Evolutionary conservation across 1,139 yeast species (phyloP).

Genomic region (Debaryomyces psychrophilus): DNA sequence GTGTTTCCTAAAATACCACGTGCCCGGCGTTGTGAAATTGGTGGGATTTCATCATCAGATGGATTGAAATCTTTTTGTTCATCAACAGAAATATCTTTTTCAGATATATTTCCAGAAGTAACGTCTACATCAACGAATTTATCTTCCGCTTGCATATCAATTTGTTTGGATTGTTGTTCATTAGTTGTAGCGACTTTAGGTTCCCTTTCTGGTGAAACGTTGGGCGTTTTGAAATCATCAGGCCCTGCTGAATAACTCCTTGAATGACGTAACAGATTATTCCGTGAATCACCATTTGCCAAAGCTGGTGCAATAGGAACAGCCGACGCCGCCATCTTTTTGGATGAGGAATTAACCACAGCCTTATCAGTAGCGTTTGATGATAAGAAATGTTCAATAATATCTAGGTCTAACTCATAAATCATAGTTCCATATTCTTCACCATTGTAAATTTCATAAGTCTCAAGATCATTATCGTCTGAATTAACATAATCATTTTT

Average conservation of each 20-base stretch:
- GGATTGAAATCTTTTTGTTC: slow-evolving; percentile 16
- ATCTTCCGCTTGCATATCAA: slow-evolving; percentile 16
- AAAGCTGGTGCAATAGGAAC: slow-evolving; percentile 18
- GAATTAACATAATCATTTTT: slow-evolving; percentile 57
- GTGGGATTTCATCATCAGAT: slow-evolving; percentile 7
- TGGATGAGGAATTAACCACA: slow-evolving; percentile 13
- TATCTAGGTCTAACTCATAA: slow-evolving; percentile 59
- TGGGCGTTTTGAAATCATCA: slow-evolving; percentile 49
- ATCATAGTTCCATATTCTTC: slow-evolving; percentile 60
- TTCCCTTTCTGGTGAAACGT: slow-evolving; percentile 38
- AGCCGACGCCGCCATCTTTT: slow-evolving; percentile 17
- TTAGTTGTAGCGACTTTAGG: slow-evolving; percentile 2
- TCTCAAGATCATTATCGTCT: slow-evolving; percentile 42
- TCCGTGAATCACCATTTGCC: slow-evolving; percentile 1
- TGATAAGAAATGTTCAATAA: slow-evolving; percentile 37
- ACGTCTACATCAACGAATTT: slow-evolving; percentile 35
- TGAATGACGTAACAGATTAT: slow-evolving; percentile 29
- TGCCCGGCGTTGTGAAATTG: background rate
- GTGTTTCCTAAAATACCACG: background rate
- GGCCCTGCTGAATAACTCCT: slow-evolving; percentile 46
- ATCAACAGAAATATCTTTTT: slow-evolving; percentile 23
- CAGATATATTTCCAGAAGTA: slow-evolving; percentile 28
- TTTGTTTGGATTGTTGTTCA: slow-evolving; percentile 8
- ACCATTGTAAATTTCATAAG: slow-evolving; percentile 55
- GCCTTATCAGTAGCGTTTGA: slow-evolving; percentile 16